Evolutionary conservation across 108 stramenopile genomes (phyloP).

Genomic region (Skeletonema marinoi): DNA sequence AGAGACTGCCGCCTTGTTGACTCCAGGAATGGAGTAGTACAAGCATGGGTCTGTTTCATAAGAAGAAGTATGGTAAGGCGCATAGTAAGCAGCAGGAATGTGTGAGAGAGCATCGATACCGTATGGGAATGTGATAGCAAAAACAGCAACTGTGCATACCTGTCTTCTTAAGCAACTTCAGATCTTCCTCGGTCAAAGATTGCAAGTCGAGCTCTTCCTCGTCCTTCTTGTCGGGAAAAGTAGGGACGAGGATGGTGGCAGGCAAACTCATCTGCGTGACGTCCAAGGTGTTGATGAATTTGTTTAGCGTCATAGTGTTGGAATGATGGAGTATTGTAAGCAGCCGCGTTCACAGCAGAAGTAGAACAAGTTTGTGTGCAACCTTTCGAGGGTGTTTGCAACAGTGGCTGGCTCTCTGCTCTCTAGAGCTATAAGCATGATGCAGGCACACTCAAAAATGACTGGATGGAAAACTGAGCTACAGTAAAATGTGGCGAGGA

Average conservation of each 20-base stretch:
- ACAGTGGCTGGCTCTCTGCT: too few species aligned
- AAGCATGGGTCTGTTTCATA: background rate
- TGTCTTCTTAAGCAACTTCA: background rate
- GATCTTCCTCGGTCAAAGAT: background rate
- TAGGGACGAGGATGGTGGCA: background rate
- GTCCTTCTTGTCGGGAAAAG: background rate
- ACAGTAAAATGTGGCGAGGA: too few species aligned
- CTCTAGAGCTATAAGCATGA: too few species aligned
- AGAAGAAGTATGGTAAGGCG: background rate
- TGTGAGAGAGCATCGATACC: background rate
- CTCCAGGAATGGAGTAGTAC: background rate
- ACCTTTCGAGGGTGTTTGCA: too few species aligned
- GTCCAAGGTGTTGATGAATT: background rate
- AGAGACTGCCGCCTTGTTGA: background rate
- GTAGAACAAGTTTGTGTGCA: too few species aligned
- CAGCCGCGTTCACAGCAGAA: background rate
- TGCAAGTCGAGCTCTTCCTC: background rate
- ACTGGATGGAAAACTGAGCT: too few species aligned
- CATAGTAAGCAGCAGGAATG: background rate
- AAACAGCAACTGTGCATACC: background rate
- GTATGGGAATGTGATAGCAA: background rate
- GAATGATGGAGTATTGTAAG: background rate
- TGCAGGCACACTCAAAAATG: too few species aligned
- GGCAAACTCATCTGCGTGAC: background rate
- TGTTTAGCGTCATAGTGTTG: background rate